Base-by-base conservation (phyloP, 257 asterid genomes). In the Cinchona pubescens region DNA sequence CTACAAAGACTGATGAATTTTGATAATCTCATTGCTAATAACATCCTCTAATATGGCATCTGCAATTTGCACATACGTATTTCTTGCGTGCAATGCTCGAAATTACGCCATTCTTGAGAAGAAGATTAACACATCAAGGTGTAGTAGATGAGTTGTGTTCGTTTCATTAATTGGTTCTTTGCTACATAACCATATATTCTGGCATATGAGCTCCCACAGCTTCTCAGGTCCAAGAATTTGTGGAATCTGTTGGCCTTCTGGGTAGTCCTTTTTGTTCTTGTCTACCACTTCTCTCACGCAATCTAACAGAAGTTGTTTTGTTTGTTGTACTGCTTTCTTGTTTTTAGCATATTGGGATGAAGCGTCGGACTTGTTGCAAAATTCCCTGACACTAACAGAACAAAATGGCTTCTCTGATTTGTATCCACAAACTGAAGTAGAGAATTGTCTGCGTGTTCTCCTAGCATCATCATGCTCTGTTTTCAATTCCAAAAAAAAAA, bases 141-240 rank as follows among this genome's bases (percentile, higher is more conserved):
- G 80, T 56, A 87, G 64, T 35, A 85, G 75, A 61, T 70, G 81
- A 59, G 32, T 43, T 27, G 79, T 71, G 63, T 85, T 89, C 21
- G 79, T 76, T 61, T 85, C 92, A 75, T 88, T 79, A 8, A 87
- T 78, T 11, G 96, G 67, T 8, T 90, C 80, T 79, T 83, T 81
- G 85, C 98, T 93, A 95, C 96, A 93, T 15, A 37, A 14, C 89
- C 92, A 85, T 60, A 90, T 83, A 78, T 88, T 82, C 68, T 90
- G 89, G 58, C 89, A 86, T 0, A 90, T 83, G 45, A 63, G 81
- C 68, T 87, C 88, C 94, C 96, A 85, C 1, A 91, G 84, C 79
- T 91, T 84, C 34, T 93, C 96, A 16, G 90, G 78, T 64, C 88
- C 96, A 79, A 87, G 66, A 1, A 87, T 84, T 74, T 67, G 82